Conservation (phyloP, 106 monocot genomes). For the Narthecium ossifragum region DNA sequence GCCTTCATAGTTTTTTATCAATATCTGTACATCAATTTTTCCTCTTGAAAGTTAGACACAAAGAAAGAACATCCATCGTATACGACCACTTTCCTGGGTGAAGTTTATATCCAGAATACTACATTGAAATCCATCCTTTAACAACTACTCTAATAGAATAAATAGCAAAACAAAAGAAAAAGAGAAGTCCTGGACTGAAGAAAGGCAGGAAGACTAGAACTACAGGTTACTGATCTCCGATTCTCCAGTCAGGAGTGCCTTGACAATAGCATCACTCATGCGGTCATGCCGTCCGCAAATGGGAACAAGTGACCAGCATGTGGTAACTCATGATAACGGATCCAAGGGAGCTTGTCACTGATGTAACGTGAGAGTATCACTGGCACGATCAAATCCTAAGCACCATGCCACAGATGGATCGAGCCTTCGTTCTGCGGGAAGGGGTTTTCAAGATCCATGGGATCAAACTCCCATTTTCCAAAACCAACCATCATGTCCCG, state of each 20-base stretch:
- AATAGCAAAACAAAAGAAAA: no score
- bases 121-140: no score
- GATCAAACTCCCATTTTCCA: constrained; percentile 54
- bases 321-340: constrained; percentile 52
- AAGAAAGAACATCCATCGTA: not conserved
- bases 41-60: no score
- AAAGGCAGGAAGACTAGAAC: no score
- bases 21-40: no score
- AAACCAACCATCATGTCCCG: constrained; percentile 66
- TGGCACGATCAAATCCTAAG: constrained; percentile 38
- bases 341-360: constrained; percentile 47
- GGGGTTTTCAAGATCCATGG: constrained; percentile 43
- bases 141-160: no score
- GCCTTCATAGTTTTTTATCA: not conserved
- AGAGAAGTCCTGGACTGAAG: no score
- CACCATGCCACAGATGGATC: constrained; percentile 67
- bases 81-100: not conserved
- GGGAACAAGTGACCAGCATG: constrained; percentile 54
- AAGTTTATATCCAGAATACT: no score
- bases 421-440: constrained; percentile 36
- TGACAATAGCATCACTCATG: constrained; percentile 47
- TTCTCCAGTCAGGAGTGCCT: constrained; percentile 28
- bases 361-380: constrained; percentile 33
- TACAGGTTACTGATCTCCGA: no score
- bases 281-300: constrained; percentile 40